These are phyloP conservation scores for Fusarium avenaceum DNA, from an alignment of 2,329 filamentous ascomycete species.

Conservation along the genomic window DNA sequence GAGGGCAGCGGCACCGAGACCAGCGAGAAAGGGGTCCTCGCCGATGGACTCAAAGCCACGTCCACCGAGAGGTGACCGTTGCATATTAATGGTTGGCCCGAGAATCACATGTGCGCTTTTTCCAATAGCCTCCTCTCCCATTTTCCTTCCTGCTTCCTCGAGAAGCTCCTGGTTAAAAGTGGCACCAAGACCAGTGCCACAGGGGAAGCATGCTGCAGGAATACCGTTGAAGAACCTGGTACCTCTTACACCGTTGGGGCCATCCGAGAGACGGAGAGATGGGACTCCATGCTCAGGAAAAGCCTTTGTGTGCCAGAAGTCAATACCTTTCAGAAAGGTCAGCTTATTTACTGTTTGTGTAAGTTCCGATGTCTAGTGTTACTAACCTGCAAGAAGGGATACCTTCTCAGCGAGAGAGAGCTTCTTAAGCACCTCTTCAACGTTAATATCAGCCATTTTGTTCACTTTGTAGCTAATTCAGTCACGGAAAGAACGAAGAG, in stretches of 20 bases:
- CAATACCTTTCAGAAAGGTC: conserved; percentile 61
- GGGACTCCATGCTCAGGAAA: background rate
- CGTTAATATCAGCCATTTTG: conserved; percentile 65
- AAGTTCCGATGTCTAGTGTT: background rate
- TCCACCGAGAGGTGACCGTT: conserved; percentile 70
- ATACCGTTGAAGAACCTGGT: background rate
- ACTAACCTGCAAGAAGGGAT: conserved; percentile 64
- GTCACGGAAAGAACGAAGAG: background rate
- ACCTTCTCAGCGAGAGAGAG: conserved; percentile 67
- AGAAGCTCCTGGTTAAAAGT: conserved; percentile 70
- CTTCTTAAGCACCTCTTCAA: conserved; percentile 67
- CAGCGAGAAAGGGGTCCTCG: conserved; percentile 70
- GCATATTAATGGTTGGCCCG: conserved; percentile 74
- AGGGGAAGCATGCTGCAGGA: conserved; percentile 65
- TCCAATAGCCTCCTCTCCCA: conserved; percentile 66
- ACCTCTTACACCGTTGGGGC: background rate
- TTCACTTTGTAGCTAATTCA: background rate
- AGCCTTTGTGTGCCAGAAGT: conserved; percentile 68
- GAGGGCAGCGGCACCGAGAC: conserved; percentile 66
- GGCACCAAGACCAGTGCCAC: conserved; percentile 68
- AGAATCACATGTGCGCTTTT: conserved; percentile 71
- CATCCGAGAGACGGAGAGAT: background rate
- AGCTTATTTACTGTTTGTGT: background rate
- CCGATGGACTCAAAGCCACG: conserved; percentile 71
- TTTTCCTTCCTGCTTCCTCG: conserved; percentile 63